These are phyloP conservation scores for Quercus parvula DNA, from an alignment of 306 rosid species.

Conservation along the genomic window DNA sequence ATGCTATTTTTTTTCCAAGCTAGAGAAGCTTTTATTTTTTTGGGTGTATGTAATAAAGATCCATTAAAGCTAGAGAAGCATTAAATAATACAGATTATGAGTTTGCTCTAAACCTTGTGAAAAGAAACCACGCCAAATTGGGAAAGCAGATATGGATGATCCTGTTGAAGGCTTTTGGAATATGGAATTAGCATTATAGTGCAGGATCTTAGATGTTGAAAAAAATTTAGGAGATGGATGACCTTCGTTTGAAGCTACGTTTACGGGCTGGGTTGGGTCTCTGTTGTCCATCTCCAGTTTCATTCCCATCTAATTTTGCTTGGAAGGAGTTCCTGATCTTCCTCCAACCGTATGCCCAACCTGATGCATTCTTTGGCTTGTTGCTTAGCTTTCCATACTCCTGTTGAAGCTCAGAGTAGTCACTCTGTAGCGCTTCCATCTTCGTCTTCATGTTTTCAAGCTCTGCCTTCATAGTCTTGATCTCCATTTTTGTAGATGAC, in stretches of 20 bases:
- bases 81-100: constrained; percentile 5
- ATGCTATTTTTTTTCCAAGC: background rate
- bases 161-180: constrained; percentile 8
- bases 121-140: background rate
- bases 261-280: constrained; percentile 26
- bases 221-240: constrained; percentile 43
- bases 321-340: constrained; percentile 76
- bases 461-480: constrained; percentile 60
- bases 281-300: constrained; percentile 33
- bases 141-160: background rate
- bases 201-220: constrained; percentile 10
- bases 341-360: constrained; percentile 69
- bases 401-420: constrained; percentile 69
- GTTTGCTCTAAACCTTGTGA: background rate
- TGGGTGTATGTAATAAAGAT: background rate
- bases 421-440: constrained; percentile 70
- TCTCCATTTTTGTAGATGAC: constrained; percentile 42
- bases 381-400: constrained; percentile 56
- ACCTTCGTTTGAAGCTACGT: constrained; percentile 46
- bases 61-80: background rate
- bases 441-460: constrained; percentile 59
- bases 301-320: constrained; percentile 49
- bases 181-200: constrained; percentile 7
- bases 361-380: constrained; percentile 44
- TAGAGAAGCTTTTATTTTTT: background rate